Base-by-base conservation (phyloP, 371 early-diverging fungal genomes). In the Mucor piriformis region DNA sequence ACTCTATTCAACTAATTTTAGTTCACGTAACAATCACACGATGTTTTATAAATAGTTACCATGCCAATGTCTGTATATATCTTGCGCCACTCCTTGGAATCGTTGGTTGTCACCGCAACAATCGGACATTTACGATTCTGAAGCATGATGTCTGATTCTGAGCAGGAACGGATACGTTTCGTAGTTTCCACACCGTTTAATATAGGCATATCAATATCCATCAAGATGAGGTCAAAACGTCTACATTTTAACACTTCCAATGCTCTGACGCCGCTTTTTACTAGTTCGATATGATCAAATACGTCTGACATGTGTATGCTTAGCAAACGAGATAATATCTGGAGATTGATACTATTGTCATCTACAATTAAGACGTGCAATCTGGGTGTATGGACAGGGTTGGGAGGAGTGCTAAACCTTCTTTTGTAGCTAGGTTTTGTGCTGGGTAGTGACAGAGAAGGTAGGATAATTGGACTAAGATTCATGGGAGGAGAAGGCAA, bases 191-290 rank as follows among this genome's bases (percentile, higher is more conserved):
- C 68, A 15, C 88, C 88, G 18, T 73, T 76, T 38, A 85, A 57
- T 6, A 66, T 64, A 20, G 88, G 88, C 88, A 87, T 87, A 44
- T 87, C 86, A 63, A 87, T 87, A 50, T 87, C 88, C 79, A 85
- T 79, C 51, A 87, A 64, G 23, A 87, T 67, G 11, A 84, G 51
- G 67, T 87, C 86, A 63, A 77, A 81, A 23, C 65, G 56, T 25
- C 78, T 66, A 54, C 69, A 67, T 12, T 64, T 50, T 44, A 87
- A 67, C 40, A 67, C 49, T 44, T 74, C 72, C 3, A 87, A 58
- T n/a, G 81, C 81, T 16, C 66, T 66, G 1, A 59, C 58, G 20
- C 84, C 88, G 46, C 69, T 70, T 59, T 70, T 72, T 24, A 67
- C 67, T n/a, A 76, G 62, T 10, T 72, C 78, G 50, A 74, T 70